Percentiles rank a stretch among this genome's conserved stretches.
These are phyloP conservation scores for Choiromyces venosus DNA, from an alignment of 495 filamentous ascomycete species.

Conservation along the genomic window DNA sequence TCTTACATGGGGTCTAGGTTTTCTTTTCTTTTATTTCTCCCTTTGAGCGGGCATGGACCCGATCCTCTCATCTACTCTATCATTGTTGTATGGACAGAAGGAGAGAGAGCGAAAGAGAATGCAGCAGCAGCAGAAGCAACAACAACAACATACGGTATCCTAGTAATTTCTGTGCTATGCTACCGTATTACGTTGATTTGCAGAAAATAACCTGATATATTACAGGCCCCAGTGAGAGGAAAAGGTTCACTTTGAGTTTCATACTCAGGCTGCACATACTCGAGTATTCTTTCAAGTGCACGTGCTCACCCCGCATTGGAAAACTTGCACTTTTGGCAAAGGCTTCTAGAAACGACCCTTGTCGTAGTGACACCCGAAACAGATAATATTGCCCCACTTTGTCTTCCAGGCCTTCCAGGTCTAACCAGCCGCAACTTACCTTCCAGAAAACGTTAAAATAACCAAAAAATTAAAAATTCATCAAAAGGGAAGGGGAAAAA, in stretches of 20 bases:
- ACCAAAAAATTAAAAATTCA: not conserved
- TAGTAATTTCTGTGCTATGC: constrained; percentile 2
- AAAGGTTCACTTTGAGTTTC: not conserved
- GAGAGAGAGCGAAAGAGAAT: not conserved
- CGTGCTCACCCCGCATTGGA: constrained; percentile 36
- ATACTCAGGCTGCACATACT: constrained; percentile 11
- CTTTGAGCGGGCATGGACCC: not conserved
- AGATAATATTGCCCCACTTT: constrained; percentile 15
- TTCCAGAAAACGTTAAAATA: not conserved
- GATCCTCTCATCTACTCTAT: not conserved
- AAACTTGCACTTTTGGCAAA: constrained; percentile 15
- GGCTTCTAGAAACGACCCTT: constrained; percentile 37
- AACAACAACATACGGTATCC: not conserved
- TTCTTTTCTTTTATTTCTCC: not conserved
- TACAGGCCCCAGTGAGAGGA: constrained; percentile 2
- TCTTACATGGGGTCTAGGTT: not conserved
- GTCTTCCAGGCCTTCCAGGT: not conserved
- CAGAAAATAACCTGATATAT: constrained; percentile 27
- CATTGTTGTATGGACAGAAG: not conserved
- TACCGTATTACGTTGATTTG: constrained; percentile 31
- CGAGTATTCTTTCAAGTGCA: constrained; percentile 21
- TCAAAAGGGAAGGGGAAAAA: not conserved
- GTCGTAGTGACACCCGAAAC: constrained; percentile 22
- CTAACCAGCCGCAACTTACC: not conserved
- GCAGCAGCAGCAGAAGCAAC: not conserved